A percentile compares a stretch with the other conserved stretches of the same genome.
Conservation (phyloP, 257 asterid genomes). For the Capsicum chinense region DNA sequence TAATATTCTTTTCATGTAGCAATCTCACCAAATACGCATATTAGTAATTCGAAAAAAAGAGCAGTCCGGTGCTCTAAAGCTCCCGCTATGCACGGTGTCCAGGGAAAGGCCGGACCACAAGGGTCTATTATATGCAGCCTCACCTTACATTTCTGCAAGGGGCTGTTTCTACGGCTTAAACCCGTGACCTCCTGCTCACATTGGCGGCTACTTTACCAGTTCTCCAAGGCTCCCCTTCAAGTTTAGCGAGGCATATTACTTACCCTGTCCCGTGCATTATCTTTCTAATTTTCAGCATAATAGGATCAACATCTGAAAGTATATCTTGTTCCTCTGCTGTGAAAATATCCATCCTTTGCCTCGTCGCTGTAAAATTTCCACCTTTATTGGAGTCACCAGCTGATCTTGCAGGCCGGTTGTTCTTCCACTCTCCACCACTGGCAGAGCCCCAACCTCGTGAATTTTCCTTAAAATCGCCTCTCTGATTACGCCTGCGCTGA, state of each 20-base stretch:
- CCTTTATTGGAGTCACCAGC: constrained; percentile 54
- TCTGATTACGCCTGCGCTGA: constrained; percentile 30
- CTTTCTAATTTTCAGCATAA: constrained; percentile 75
- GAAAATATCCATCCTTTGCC: constrained; percentile 72
- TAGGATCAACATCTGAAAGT: constrained; percentile 61
- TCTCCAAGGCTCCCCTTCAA: too few relatives aligned
- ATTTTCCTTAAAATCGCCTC: constrained; percentile 40
- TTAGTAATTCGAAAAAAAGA: not conserved
- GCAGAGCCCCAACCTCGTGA: constrained; percentile 65
- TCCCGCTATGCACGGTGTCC: too few relatives aligned
- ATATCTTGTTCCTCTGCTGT: constrained; percentile 85
- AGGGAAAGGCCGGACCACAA: too few relatives aligned
- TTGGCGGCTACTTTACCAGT: too few relatives aligned
- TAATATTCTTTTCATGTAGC: constrained; percentile 16
- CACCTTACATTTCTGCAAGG: too few relatives aligned
- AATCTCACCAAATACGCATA: constrained; percentile 1
- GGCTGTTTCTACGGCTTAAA: too few relatives aligned
- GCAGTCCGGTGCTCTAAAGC: too few relatives aligned
- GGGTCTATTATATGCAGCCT: too few relatives aligned
- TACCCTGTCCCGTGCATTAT: constrained; percentile 78
- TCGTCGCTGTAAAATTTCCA: constrained; percentile 54
- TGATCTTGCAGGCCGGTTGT: constrained; percentile 52
- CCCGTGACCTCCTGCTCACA: too few relatives aligned
- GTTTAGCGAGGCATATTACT: constrained; percentile 19
- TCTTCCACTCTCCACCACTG: constrained; percentile 63